Conservation (phyloP, 2,329 filamentous ascomycete species). For the Colletotrichum tofieldiae region DNA sequence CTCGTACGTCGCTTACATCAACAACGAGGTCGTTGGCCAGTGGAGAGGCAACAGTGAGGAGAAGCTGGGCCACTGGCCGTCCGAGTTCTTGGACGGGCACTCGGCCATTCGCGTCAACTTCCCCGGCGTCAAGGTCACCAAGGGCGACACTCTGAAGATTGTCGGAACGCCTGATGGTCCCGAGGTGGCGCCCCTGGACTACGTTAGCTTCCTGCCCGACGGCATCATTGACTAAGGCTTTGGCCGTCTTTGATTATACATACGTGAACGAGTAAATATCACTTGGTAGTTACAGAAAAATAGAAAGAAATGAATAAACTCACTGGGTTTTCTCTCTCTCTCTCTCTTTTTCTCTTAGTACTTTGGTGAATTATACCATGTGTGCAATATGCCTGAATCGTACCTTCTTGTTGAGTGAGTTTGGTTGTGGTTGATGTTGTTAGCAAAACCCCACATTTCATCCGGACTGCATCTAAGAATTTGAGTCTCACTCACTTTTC, state of each 20-base stretch:
- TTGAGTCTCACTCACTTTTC: slow-evolving; percentile 5
- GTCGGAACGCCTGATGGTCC: slow-evolving; percentile 71
- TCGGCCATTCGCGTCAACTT: slow-evolving; percentile 77
- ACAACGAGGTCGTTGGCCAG: slow-evolving; percentile 65
- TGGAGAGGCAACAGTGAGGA: slow-evolving; percentile 76
- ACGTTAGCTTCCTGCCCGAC: slow-evolving; percentile 73
- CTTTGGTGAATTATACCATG: background rate
- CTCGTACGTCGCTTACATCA: slow-evolving; percentile 69
- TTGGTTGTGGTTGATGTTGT: background rate
- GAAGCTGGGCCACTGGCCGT: slow-evolving; percentile 71
- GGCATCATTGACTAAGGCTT: slow-evolving; percentile 55
- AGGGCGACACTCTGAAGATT: slow-evolving; percentile 69
- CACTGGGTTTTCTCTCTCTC: too few species aligned
- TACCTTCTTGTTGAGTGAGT: background rate
- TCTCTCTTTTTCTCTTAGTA: too few species aligned
- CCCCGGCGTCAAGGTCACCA: slow-evolving; percentile 61
- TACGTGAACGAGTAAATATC: background rate
- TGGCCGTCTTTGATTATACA: background rate
- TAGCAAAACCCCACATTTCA: slow-evolving; percentile 30
- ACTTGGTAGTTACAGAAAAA: background rate
- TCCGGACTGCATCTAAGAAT: slow-evolving; percentile 8
- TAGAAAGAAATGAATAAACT: background rate
- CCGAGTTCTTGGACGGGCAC: slow-evolving; percentile 74
- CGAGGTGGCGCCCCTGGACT: slow-evolving; percentile 78
- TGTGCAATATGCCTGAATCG: background rate